Evolutionary conservation across 768 basidiomycete genomes (phyloP).

Genomic region (Hygrophoropsis aurantiaca): DNA sequence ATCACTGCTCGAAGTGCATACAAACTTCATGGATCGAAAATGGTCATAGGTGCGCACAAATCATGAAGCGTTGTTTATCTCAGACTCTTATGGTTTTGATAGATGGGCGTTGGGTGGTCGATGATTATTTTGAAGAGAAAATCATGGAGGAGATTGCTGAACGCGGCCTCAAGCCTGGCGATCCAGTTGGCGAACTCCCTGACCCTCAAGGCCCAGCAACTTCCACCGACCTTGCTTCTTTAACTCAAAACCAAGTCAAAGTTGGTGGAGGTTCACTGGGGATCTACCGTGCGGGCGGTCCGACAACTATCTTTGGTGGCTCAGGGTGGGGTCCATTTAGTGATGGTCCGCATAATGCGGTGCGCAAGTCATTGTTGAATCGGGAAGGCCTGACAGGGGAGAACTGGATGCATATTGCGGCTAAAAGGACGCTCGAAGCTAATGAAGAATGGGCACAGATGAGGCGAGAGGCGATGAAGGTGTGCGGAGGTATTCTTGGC

Average conservation of each 20-base stretch:
- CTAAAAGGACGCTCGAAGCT: conserved; percentile 61
- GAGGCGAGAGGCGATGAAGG: conserved; percentile 52
- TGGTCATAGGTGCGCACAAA: conserved; percentile 67
- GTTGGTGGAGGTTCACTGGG: conserved; percentile 54
- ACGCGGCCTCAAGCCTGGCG: conserved; percentile 81
- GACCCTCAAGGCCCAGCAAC: conserved; percentile 61
- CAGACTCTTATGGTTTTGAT: neutral
- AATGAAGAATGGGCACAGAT: conserved; percentile 64
- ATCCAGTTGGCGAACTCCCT: conserved; percentile 79
- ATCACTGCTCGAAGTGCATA: conserved; percentile 90
- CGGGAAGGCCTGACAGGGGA: conserved; percentile 83
- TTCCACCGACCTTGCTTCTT: conserved; percentile 40
- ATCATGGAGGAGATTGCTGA: conserved; percentile 71
- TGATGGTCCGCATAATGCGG: conserved; percentile 82
- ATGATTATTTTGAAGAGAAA: conserved; percentile 95
- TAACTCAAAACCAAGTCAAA: conserved; percentile 19
- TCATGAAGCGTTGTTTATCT: neutral
- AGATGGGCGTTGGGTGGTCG: conserved; percentile 92
- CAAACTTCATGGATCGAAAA: conserved; percentile 92
- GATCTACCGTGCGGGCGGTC: conserved; percentile 87
- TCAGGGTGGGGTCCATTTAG: conserved; percentile 86
- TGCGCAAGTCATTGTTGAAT: conserved; percentile 74
- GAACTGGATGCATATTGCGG: conserved; percentile 90
- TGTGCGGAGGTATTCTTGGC: conserved; percentile 48
- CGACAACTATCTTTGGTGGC: conserved; percentile 88